A percentile compares a stretch with the other conserved stretches of the same genome.
Conservation (phyloP, 2,329 filamentous ascomycete genomes). For the Calonectria pteridis region DNA sequence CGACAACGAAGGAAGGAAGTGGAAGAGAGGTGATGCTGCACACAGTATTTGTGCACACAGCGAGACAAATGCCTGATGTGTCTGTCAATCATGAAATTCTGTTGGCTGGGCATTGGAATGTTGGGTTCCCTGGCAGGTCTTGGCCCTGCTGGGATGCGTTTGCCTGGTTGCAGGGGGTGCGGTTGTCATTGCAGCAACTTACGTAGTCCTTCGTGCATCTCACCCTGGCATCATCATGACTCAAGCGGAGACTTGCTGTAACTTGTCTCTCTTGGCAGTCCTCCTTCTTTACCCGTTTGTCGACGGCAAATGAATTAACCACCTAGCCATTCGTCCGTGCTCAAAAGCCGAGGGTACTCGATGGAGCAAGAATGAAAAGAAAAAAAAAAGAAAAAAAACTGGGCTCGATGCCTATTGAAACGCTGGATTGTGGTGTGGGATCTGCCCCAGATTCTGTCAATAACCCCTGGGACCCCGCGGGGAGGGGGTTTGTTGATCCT, state of each 20-base stretch:
- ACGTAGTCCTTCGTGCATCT: not conserved
- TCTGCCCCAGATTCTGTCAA: constrained; percentile 3
- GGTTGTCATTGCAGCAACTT: constrained; percentile 4
- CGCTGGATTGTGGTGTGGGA: not conserved
- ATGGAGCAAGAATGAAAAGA: not conserved
- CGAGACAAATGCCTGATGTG: not conserved
- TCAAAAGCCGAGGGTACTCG: constrained; percentile 17
- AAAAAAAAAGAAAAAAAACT: not conserved
- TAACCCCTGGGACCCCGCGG: constrained; percentile 21
- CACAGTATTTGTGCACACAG: not conserved
- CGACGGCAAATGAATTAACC: not conserved
- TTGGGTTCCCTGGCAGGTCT: not conserved
- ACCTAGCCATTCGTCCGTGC: constrained; percentile 20
- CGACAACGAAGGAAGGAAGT: not conserved
- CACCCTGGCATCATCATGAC: not conserved
- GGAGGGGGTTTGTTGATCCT: not conserved
- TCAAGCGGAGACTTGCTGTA: not conserved
- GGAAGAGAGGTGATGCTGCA: not conserved
- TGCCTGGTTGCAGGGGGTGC: constrained; percentile 4
- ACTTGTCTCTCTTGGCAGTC: not conserved
- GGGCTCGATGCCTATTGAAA: not conserved
- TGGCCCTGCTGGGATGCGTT: not conserved
- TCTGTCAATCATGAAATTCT: not conserved
- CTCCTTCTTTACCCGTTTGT: not conserved
- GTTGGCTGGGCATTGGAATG: not conserved